Percentiles rank a stretch among this genome's conserved stretches.
These are phyloP conservation scores for Clitopilus hobsonii DNA, from an alignment of 768 basidiomycete species.

Conservation along the genomic window DNA sequence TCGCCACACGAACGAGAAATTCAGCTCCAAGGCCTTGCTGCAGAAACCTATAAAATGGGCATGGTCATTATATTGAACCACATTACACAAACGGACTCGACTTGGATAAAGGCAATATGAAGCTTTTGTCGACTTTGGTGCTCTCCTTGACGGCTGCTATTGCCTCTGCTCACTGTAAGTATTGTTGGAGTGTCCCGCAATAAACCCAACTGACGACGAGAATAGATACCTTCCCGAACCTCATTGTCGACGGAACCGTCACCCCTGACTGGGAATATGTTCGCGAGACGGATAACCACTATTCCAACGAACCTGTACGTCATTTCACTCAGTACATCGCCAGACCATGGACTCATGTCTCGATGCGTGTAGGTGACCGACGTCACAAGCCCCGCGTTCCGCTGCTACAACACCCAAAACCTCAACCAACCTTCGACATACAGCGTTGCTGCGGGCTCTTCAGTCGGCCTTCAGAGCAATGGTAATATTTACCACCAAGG, in stretches of 20 bases:
- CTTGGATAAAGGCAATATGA: not conserved
- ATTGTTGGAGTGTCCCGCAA: not conserved
- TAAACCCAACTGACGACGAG: not conserved
- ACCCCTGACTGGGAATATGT: conserved; percentile 14
- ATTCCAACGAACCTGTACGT: conserved; percentile 11
- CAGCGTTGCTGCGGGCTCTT: conserved; percentile 24
- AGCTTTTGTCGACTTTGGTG: not conserved
- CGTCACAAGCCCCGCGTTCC: conserved; percentile 22
- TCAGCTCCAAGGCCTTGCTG: too few species aligned
- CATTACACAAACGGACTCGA: not conserved
- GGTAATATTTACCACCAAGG: conserved; percentile 29
- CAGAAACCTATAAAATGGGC: too few species aligned
- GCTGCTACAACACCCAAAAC: conserved; percentile 22
- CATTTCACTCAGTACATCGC: not conserved
- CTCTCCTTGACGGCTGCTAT: not conserved
- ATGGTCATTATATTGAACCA: too few species aligned
- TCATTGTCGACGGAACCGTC: conserved; percentile 11
- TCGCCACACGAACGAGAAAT: too few species aligned
- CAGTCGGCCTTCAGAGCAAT: conserved; percentile 25
- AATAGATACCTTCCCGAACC: conserved; percentile 15
- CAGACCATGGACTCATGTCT: not conserved
- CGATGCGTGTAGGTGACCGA: conserved; percentile 17
- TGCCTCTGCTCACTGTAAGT: conserved; percentile 10
- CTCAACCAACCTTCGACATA: conserved; percentile 20
- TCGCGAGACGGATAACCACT: conserved; percentile 14